Percentiles rank a stretch among this genome's conserved stretches.
phyloP scores from a whole-genome alignment of 495 filamentous ascomycete genomes.

The Hapsidospora chrysogenum region DNA sequence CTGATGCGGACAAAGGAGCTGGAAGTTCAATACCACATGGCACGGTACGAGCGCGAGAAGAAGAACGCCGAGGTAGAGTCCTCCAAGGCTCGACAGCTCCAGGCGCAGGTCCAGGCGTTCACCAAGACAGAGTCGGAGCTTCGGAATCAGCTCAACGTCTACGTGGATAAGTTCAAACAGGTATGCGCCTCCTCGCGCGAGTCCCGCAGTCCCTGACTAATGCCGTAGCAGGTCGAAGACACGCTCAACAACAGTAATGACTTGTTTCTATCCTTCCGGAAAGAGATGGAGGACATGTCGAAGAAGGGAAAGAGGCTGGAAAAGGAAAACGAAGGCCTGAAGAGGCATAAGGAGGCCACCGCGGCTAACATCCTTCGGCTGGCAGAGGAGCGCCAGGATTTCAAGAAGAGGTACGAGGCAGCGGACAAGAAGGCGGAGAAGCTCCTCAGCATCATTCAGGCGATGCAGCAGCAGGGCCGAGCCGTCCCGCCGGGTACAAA shows the following conservation, averaged over 20 bases:
- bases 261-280: constrained; percentile 91
- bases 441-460: constrained; percentile 79
- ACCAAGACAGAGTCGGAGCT: constrained; percentile 91
- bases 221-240: constrained; percentile 53
- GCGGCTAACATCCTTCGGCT: constrained; percentile 94
- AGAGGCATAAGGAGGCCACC: constrained; percentile 82
- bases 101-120: constrained; percentile 84
- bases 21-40: constrained; percentile 83
- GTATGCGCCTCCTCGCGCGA: constrained; percentile 31
- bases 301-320: constrained; percentile 97
- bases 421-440: constrained; percentile 81
- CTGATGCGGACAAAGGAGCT: constrained; percentile 85
- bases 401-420: constrained; percentile 63
- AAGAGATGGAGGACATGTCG: constrained; percentile 99
- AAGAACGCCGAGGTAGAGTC: constrained; percentile 71
- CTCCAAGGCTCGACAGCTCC: constrained; percentile 63
- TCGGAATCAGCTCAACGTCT: constrained; percentile 89
- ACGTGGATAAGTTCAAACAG: constrained; percentile 99
- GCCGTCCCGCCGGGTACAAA: constrained; percentile 48
- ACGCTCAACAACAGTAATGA: constrained; percentile 98
- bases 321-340: constrained; percentile 84
- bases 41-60: constrained; percentile 73
- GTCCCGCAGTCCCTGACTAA: background rate
- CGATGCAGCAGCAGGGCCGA: constrained; percentile 84
- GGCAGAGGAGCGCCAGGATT: constrained; percentile 84